Percentiles rank a stretch among this genome's conserved stretches.
These are phyloP conservation scores for Epichloe scottii DNA, from an alignment of 2,329 filamentous ascomycete genomes.

Conservation along the genomic window DNA sequence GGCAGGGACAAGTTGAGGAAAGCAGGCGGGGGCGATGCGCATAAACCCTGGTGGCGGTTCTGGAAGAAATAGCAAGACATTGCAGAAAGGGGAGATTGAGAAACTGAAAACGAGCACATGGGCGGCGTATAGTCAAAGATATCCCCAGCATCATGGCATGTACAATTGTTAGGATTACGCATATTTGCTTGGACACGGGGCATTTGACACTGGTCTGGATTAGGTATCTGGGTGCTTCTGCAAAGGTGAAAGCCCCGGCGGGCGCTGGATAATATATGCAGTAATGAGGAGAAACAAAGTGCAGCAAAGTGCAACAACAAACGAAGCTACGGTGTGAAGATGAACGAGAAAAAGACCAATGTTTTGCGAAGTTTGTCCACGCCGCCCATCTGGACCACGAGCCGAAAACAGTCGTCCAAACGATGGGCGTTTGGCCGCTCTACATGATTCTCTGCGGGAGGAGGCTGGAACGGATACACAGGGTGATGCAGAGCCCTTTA, in stretches of 20 bases:
- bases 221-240: too few species aligned
- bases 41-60: conserved; percentile 44
- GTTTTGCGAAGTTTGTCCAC: too few species aligned
- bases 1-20: conserved; percentile 42
- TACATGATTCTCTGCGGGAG: too few species aligned
- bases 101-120: background rate
- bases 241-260: background rate
- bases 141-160: background rate
- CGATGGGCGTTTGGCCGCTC: too few species aligned
- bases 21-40: conserved; percentile 23
- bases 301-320: background rate
- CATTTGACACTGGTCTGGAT: too few species aligned
- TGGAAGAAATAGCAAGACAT: conserved; percentile 30
- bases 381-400: too few species aligned
- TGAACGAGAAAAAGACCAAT: too few species aligned
- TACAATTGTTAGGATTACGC: background rate
- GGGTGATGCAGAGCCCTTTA: too few species aligned
- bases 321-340: too few species aligned
- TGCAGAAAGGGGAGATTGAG: background rate
- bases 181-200: background rate
- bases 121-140: background rate
- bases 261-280: background rate
- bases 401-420: too few species aligned
- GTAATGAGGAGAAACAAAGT: background rate
- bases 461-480: too few species aligned